A percentile compares a stretch with the other conserved stretches of the same genome.
phyloP scores from a whole-genome alignment of 352 stramenopile species.

The Thraustochytrium striatum region DNA sequence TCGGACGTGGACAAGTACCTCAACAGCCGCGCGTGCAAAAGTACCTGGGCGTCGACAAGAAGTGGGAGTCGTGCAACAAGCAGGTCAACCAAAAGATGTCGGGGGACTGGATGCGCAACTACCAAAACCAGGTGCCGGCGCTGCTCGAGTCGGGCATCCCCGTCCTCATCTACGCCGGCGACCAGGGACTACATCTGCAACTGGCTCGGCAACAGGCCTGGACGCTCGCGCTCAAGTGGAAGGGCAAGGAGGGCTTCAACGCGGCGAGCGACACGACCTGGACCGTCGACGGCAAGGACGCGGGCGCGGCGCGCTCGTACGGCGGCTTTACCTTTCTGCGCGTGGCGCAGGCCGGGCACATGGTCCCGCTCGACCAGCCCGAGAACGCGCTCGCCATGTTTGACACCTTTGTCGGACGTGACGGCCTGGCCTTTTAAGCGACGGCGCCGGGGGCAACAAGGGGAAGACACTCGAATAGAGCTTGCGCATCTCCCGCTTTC shows the following conservation, averaged over 20 bases:
- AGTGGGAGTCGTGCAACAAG: slow-evolving; percentile 91
- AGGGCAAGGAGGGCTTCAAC: slow-evolving; percentile 77
- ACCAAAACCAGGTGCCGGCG: slow-evolving; percentile 79
- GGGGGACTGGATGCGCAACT: slow-evolving; percentile 95
- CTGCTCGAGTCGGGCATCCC: slow-evolving; percentile 84
- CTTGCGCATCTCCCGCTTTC: neutral
- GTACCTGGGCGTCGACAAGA: slow-evolving; percentile 57
- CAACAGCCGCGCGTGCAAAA: slow-evolving; percentile 60
- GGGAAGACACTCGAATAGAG: too few relatives aligned
- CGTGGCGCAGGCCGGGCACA: slow-evolving; percentile 90
- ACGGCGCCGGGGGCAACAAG: too few relatives aligned
- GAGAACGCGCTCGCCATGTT: slow-evolving; percentile 84
- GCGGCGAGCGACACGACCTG: slow-evolving; percentile 33
- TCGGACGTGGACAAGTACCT: slow-evolving; percentile 71
- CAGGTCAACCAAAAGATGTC: slow-evolving; percentile 79
- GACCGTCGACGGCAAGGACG: slow-evolving; percentile 25
- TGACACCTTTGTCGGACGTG: slow-evolving; percentile 67
- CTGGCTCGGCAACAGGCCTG: too few relatives aligned
- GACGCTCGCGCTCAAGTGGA: slow-evolving; percentile 85
- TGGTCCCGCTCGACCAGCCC: slow-evolving; percentile 90
- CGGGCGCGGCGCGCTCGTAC: slow-evolving; percentile 3
- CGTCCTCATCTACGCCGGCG: slow-evolving; percentile 91
- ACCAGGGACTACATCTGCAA: too few relatives aligned
- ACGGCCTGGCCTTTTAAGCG: too few relatives aligned
- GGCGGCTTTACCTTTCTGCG: slow-evolving; percentile 63